Percentiles rank a stretch among this genome's conserved stretches.
These are phyloP conservation scores for Pichia membranifaciens DNA, from an alignment of 805 yeast genomes.

Conservation along the genomic window DNA sequence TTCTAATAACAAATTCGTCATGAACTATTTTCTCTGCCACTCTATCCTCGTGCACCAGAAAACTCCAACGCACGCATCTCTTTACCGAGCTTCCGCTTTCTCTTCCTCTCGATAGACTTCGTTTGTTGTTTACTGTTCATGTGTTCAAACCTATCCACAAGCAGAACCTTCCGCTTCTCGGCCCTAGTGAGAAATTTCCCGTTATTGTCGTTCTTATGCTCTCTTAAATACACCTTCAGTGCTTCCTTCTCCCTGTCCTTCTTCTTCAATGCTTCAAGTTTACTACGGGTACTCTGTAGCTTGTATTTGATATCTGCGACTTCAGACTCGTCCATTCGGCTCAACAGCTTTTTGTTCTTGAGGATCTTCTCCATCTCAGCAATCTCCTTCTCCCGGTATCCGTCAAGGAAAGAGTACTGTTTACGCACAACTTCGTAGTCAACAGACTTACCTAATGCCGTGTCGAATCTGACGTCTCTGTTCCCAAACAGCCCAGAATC, in stretches of 20 bases:
- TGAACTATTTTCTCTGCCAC: too few species aligned
- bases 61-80: slow-evolving; percentile 52
- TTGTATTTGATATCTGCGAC: slow-evolving; percentile 46
- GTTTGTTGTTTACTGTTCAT: slow-evolving; percentile 71
- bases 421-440: slow-evolving; percentile 61
- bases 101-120: slow-evolving; percentile 79
- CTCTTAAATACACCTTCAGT: slow-evolving; percentile 41
- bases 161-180: slow-evolving; percentile 68
- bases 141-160: slow-evolving; percentile 68
- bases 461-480: slow-evolving; percentile 84
- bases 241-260: slow-evolving; percentile 71
- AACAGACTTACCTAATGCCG: slow-evolving; percentile 74
- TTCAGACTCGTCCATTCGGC: slow-evolving; percentile 39
- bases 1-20: too few species aligned
- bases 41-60: neutral
- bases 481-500: slow-evolving; percentile 11
- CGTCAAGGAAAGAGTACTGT: slow-evolving; percentile 81
- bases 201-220: slow-evolving; percentile 43
- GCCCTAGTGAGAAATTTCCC: slow-evolving; percentile 58
- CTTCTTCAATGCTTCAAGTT: slow-evolving; percentile 61
- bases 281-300: slow-evolving; percentile 60
- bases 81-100: slow-evolving; percentile 77
- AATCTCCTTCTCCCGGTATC: slow-evolving; percentile 74
- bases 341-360: slow-evolving; percentile 45
- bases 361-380: slow-evolving; percentile 49